Evolutionary conservation across 805 yeast species (phyloP), one percentile per base, ranked within the genome.

Genomic region (Vanderwaltozyma verrucispora): DNA sequence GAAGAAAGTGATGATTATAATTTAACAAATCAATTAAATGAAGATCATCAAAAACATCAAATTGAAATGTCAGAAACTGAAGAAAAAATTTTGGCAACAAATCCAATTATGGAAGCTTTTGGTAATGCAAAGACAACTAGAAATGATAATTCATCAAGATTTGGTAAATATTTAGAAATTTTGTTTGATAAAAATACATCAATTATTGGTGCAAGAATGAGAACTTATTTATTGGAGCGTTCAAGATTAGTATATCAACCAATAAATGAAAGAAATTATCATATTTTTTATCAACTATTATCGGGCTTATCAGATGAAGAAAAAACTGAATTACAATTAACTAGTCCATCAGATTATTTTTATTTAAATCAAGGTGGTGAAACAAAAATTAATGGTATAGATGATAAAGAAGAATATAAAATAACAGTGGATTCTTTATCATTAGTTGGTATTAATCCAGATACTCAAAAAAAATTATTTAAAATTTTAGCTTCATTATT

Each of bases 221-320:
- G 96, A 63, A 89, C 97, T 0, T 89, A 88, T 59, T 65, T 89
- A 48, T 72, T 89, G 50, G 98, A 89, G 63, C 77, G 98, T 48
- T 86, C 96, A 27, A 75, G 98, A 59, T 71, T 89, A 49, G 97
- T 89, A 3, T 88, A 85, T 61, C 98, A 89, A 63, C 96, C 96
- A 2, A 56, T 68, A 6, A 65, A 71, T n/a, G 98, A 89, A 64
- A 77, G 98, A 59, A 89, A 89, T 60, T 89, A 89, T 62, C 97
- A 89, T 57, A 86, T 89, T 32, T 89, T 89, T 56, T 89, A 89
- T 62, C 98, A 89, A 63, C 57, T 89, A 46, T 64, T 88, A 50
- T 74, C 76, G 16, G 98, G 97, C 40, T 64, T 81, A 53, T 58
- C 69, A 23, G 45, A 50, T 4, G 67, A 69, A 3, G 72, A 74